Evolutionary conservation across 148 eudicot species (phyloP).

Genomic region (Fallopia convolvulus): DNA sequence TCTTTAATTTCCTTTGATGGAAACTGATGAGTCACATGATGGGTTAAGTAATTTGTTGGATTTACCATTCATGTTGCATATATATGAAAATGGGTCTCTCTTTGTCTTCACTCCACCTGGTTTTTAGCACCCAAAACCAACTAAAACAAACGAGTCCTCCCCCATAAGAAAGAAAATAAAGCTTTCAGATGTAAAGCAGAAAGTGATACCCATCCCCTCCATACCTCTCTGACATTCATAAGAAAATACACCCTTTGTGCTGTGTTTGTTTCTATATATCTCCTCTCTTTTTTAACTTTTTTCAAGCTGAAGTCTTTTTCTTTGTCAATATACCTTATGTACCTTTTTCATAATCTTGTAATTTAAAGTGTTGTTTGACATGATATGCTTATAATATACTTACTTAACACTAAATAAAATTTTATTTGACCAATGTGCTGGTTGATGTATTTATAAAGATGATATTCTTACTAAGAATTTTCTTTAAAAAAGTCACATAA

Average conservation of each 20-base stretch:
- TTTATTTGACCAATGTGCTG: no score
- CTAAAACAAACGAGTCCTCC: background rate
- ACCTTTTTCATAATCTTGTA: background rate
- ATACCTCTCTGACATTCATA: background rate
- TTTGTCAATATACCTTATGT: background rate
- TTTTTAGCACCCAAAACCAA: constrained; percentile 5
- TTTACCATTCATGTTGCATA: background rate
- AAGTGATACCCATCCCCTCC: background rate
- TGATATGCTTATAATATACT: no score
- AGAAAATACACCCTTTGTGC: background rate
- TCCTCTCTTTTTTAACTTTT: background rate
- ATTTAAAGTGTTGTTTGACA: no score
- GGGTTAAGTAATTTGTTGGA: background rate
- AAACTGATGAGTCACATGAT: constrained; percentile 7
- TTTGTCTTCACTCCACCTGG: constrained; percentile 8
- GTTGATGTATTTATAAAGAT: no score
- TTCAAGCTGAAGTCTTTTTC: background rate
- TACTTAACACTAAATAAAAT: no score
- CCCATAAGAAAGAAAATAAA: background rate
- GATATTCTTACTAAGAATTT: no score
- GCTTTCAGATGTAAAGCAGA: background rate
- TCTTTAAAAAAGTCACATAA: no score
- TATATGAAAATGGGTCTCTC: background rate
- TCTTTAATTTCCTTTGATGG: background rate
- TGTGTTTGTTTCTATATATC: background rate